Conservation (phyloP, 2,329 filamentous ascomycete species). For the Colletotrichum eremochloae region DNA sequence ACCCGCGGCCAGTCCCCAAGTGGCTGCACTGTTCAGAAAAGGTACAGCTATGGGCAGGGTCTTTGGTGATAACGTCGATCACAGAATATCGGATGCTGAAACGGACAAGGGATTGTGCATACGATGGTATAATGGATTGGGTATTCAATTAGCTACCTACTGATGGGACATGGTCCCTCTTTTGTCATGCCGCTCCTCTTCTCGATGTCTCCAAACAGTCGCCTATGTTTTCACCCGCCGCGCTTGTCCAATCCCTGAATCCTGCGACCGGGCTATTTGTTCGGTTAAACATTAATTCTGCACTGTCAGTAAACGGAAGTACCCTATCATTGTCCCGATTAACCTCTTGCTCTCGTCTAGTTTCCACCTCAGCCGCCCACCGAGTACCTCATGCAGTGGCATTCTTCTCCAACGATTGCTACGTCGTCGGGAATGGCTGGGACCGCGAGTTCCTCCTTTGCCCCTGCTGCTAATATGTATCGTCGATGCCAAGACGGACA, state of each 20-base stretch:
- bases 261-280: neutral
- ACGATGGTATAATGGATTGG: neutral
- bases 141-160: neutral
- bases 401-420: neutral
- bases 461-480: neutral
- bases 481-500: constrained; percentile 32
- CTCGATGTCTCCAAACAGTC: constrained; percentile 3
- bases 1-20: neutral
- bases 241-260: neutral
- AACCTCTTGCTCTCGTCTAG: constrained; percentile 19
- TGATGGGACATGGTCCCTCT: constrained; percentile 1
- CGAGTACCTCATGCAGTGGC: neutral
- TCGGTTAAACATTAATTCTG: neutral
- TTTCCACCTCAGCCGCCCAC: neutral
- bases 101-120: constrained; percentile 9
- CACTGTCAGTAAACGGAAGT: constrained; percentile 14
- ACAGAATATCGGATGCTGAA: neutral
- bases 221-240: constrained; percentile 27
- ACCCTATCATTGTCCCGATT: neutral
- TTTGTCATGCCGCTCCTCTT: neutral
- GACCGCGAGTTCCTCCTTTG: neutral
- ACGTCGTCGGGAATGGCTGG: neutral
- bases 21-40: neutral
- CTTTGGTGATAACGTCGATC: too few species aligned
- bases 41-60: neutral